A percentile compares a stretch with the other conserved stretches of the same genome.
These are phyloP conservation scores for Puccinia horiana DNA, from an alignment of 1,284 basidiomycete genomes.

Conservation along the genomic window DNA sequence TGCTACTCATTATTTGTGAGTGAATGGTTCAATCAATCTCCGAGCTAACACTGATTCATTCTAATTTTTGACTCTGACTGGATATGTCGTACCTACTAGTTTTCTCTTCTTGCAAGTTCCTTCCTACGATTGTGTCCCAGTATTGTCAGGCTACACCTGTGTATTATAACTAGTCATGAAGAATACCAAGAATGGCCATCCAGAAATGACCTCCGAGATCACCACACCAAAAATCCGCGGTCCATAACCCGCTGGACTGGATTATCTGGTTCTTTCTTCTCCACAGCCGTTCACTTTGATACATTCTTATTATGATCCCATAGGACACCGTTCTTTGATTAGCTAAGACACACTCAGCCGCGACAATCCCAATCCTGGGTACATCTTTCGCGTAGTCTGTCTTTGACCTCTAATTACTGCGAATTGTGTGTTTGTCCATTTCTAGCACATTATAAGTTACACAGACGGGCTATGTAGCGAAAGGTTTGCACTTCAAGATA, in stretches of 20 bases:
- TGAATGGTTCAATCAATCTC: not conserved
- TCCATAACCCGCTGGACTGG: not conserved
- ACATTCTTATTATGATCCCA: no score
- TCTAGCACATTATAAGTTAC: no score
- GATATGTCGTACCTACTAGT: not conserved
- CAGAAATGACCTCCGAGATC: not conserved
- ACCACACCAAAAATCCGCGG: not conserved
- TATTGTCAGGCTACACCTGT: conserved; percentile 14
- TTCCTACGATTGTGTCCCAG: not conserved
- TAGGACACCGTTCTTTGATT: no score
- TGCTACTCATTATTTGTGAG: not conserved
- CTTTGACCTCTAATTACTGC: no score
- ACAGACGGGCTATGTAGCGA: no score
- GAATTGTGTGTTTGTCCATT: no score
- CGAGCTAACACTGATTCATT: not conserved
- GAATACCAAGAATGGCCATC: not conserved
- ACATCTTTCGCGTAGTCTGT: no score
- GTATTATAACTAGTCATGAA: not conserved
- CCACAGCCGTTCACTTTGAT: no score
- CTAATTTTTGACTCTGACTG: not conserved
- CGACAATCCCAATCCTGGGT: no score
- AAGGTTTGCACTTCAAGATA: no score
- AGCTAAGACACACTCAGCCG: no score
- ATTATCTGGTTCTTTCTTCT: no score
- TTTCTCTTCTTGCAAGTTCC: conserved; percentile 10